These are phyloP conservation scores for Talaromyces amestolkiae DNA, from an alignment of 2,329 filamentous ascomycete genomes.

Conservation along the genomic window DNA sequence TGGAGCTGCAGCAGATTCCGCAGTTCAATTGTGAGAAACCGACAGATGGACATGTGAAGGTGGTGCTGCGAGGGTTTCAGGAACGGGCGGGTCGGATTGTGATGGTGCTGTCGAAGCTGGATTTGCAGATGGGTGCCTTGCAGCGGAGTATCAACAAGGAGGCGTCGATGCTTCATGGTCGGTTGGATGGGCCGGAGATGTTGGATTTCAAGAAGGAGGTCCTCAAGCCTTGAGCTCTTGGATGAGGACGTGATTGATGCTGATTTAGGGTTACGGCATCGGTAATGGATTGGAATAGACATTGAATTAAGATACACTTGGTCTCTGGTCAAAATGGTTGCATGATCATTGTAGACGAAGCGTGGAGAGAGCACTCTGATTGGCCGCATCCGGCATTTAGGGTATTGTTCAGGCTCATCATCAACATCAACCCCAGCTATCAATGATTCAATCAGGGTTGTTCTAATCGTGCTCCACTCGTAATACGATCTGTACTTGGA, in stretches of 20 bases:
- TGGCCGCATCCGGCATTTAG: neutral
- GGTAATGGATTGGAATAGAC: neutral
- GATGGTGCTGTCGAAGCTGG: slow-evolving; percentile 20
- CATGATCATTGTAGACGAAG: neutral
- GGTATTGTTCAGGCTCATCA: neutral
- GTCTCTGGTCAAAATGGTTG: neutral
- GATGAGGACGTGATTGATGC: neutral
- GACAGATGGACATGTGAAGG: neutral
- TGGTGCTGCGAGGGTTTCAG: slow-evolving; percentile 8
- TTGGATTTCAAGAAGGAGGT: slow-evolving; percentile 7
- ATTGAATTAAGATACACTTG: neutral
- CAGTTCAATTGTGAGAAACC: neutral
- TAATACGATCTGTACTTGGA: neutral
- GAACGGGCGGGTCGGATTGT: slow-evolving; percentile 21
- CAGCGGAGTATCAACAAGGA: slow-evolving; percentile 46
- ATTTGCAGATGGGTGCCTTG: slow-evolving; percentile 23
- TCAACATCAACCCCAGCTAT: neutral
- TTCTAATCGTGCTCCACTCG: neutral
- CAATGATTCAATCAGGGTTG: neutral
- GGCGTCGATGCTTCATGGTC: slow-evolving; percentile 53
- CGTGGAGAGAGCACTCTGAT: neutral
- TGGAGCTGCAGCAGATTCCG: slow-evolving; percentile 20
- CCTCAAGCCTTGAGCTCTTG: neutral
- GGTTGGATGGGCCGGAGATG: slow-evolving; percentile 1
- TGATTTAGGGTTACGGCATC: too few species aligned